These are phyloP conservation scores for Entophlyctis helioformis DNA, from an alignment of 192 early-diverging fungal genomes.

Conservation along the genomic window DNA sequence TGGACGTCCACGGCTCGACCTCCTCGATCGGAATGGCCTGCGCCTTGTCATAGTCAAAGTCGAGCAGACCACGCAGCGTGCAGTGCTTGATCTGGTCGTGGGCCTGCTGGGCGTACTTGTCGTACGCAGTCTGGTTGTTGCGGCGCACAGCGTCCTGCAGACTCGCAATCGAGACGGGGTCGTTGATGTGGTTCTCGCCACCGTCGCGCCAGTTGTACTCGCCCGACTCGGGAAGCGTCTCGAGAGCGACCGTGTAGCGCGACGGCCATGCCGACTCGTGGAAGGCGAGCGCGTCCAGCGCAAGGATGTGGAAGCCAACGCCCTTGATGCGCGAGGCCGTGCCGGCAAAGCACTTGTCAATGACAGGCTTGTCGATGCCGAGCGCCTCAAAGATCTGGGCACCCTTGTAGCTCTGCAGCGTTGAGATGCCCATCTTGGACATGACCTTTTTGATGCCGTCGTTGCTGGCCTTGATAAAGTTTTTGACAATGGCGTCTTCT, in stretches of 20 bases:
- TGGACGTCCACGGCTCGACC: constrained; percentile 95
- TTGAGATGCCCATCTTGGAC: constrained; percentile 99
- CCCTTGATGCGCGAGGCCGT: constrained; percentile 94
- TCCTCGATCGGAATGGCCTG: constrained; percentile 77
- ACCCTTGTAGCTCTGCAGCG: constrained; percentile 94
- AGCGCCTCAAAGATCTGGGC: constrained; percentile 98
- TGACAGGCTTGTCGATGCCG: constrained; percentile 77
- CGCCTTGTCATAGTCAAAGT: constrained; percentile 66
- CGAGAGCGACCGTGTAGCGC: constrained; percentile 48
- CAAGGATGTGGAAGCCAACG: constrained; percentile 62
- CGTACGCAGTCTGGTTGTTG: constrained; percentile 82
- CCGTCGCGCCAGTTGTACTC: constrained; percentile 97
- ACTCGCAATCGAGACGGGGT: constrained; percentile 74
- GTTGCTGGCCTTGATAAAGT: constrained; percentile 77
- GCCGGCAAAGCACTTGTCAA: constrained; percentile 85
- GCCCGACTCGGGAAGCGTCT: constrained; percentile 79
- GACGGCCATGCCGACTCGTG: constrained; percentile 76
- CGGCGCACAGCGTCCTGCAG: constrained; percentile 91
- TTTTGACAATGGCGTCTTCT: constrained; percentile 58
- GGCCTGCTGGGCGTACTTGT: constrained; percentile 66
- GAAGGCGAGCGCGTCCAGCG: constrained; percentile 72
- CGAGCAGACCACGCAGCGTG: constrained; percentile 89
- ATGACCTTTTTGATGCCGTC: constrained; percentile 97
- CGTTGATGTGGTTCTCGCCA: constrained; percentile 84
- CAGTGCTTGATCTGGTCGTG: constrained; percentile 76